Base-by-base conservation (phyloP, 768 basidiomycete species). In the Nidula microcarpa region DNA sequence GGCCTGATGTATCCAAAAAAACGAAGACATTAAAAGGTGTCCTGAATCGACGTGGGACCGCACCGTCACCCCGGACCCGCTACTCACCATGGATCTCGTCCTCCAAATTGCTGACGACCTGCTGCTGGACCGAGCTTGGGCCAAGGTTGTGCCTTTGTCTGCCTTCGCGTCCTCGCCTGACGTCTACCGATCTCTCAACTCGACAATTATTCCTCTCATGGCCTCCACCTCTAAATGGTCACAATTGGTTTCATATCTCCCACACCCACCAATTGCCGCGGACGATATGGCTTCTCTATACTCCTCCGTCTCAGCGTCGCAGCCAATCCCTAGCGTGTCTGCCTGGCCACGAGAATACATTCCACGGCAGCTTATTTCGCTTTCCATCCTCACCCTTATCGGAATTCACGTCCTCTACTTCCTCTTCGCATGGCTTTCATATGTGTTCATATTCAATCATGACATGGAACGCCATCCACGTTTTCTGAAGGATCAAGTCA, bases 381-480 rank as follows among this genome's bases (percentile, higher is more conserved):
- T 98, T 54, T 68, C 71, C 57, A 65, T 75, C 23, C 63, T 98
- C 57, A 95, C 94, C 1, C 69, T 90, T 50, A 60, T 92, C 53
- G 94, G 94, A 55, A 90, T 96, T 53, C 81, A 88, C 60, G 18
- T 86, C 47, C 79, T 99, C 46, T 99, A 99, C 70, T 94, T 97
- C 71, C 49, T 87, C 23, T 89, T 98, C 60, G 94, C 94, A n/a
- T 74, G 79, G 43, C 68, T 91, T 23, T 94, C 93, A 3, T 99
- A 92, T 72, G 70, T 70, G 43, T 86, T 78, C 70, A 83, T 98
- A 52, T 99, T 98, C 81, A 94, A 98, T 72, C 89, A 89, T 63
- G 89, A 88, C 17, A 97, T 89, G 93, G 95, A 90, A 87, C 78
- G 80, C 33, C 97, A 99, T 71, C 97, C 97, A 0, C 82, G 91